These are phyloP conservation scores for Aspergillus kassunensis DNA, from an alignment of 495 filamentous ascomycete species.

Conservation along the genomic window DNA sequence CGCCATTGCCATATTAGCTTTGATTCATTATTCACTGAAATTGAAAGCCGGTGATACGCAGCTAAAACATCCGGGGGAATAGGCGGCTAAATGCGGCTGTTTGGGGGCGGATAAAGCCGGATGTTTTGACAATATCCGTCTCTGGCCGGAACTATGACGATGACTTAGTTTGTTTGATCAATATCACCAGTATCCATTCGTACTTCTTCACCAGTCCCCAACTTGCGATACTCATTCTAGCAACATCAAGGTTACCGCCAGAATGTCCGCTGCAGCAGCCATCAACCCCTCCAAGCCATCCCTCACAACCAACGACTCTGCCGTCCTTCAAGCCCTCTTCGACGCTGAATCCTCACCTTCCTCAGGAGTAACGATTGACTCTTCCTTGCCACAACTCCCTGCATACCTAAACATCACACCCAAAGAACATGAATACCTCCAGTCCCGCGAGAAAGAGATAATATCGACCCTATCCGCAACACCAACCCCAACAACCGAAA, in stretches of 20 bases:
- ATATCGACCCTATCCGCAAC: conserved; percentile 24
- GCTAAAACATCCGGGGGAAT: background rate
- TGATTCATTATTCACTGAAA: background rate
- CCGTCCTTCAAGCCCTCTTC: conserved; percentile 73
- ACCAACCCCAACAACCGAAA: conserved; percentile 15
- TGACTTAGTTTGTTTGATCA: no score
- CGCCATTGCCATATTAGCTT: background rate
- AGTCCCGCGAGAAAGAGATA: conserved; percentile 28
- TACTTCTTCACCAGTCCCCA: no score
- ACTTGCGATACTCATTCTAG: no score
- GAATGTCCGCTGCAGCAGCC: conserved; percentile 22
- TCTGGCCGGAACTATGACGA: background rate
- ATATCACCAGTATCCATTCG: no score
- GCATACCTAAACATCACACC: conserved; percentile 24
- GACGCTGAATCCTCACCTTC: conserved; percentile 69
- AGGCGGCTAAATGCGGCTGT: conserved; percentile 18
- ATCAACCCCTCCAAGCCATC: conserved; percentile 43
- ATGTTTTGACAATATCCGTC: conserved; percentile 13
- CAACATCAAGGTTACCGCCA: background rate
- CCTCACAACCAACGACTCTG: conserved; percentile 65
- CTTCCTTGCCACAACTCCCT: conserved; percentile 58
- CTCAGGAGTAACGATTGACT: conserved; percentile 49
- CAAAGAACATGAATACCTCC: conserved; percentile 19
- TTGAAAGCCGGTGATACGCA: background rate
- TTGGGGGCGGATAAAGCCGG: conserved; percentile 11